A percentile compares a stretch with the other conserved stretches of the same genome.
Conservation (phyloP, 2,329 filamentous ascomycete genomes). For the Aureobasidium sp. region DNA sequence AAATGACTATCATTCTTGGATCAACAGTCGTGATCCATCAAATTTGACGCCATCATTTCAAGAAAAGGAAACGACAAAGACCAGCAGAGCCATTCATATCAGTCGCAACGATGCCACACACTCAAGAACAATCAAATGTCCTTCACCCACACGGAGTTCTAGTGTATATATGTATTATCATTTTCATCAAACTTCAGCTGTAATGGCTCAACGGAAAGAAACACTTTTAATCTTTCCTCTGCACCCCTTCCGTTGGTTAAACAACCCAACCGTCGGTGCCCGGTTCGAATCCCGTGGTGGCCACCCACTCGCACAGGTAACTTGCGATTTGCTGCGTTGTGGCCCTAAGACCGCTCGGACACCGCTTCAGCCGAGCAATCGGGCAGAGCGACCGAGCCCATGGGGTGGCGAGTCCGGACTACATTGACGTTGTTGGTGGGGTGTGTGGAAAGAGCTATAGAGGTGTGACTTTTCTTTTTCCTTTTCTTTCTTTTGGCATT, state of each 20-base stretch:
- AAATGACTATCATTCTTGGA: too few species aligned
- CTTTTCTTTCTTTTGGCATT: too few species aligned
- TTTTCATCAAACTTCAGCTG: slow-evolving; percentile 28
- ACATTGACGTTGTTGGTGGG: slow-evolving; percentile 36
- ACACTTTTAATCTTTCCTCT: slow-evolving; percentile 21
- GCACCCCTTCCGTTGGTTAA: slow-evolving; percentile 21
- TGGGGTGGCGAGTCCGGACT: slow-evolving; percentile 48
- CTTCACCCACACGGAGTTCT: too few species aligned
- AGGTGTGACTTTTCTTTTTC: slow-evolving; percentile 32
- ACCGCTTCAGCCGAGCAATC: slow-evolving; percentile 53
- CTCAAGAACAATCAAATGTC: too few species aligned
- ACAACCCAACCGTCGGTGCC: slow-evolving; percentile 36
- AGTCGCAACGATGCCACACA: too few species aligned
- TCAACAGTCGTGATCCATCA: too few species aligned
- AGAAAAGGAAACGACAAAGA: too few species aligned
- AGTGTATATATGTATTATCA: too few species aligned
- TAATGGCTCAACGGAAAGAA: slow-evolving; percentile 28
- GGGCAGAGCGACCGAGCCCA: slow-evolving; percentile 51
- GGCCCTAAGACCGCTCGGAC: slow-evolving; percentile 47
- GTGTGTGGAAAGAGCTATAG: slow-evolving; percentile 26
- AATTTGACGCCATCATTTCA: too few species aligned
- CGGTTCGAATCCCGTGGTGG: slow-evolving; percentile 50
- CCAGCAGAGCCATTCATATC: too few species aligned
- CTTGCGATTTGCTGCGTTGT: slow-evolving; percentile 46
- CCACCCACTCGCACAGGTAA: slow-evolving; percentile 49